Evolutionary conservation across 305 asterid species (phyloP), one percentile per base, ranked within the genome.

Genomic region (Solanum aculeatissimum): DNA sequence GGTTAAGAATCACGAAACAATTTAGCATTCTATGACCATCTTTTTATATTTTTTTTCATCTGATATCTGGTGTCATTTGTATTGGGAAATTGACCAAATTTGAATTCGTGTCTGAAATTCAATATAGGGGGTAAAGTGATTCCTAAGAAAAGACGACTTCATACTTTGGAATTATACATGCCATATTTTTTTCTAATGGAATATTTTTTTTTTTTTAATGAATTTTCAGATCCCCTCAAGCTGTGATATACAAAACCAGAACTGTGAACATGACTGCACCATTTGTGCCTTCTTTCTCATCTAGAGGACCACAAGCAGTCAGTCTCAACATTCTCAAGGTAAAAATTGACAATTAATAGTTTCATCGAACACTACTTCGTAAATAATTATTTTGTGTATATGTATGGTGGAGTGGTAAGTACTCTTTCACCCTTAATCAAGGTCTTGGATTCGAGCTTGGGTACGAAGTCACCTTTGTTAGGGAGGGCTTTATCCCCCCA

Each of bases 241-340:
- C 95, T 15, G 87, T 88, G 1, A 89, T 96, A 87, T 82, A 85
- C 87, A 92, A 87, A 85, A 82, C 99, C n/a, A 86, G 49, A 71
- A 68, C 88, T 2, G 86, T 86, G 4, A 80, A 86, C 8, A 83
- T 45, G 13, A 62, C 66, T 9, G 95, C 93, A 21, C 93, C 97
- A 9, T 65, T 83, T 32, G 42, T 93, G 32, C 94, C 94, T 87
- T 87, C 96, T 1, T 96, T 95, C 62, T 96, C 99, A n/a, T 90
- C 98, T 4, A 89, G 98, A 89, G 99, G 99, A 23, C 98, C 99
- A 40, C 97, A 93, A 51, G 3, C 23, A 6, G 2, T 90, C 63
- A 80, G 88, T 66, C 87, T 66, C 58, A 85, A 91, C 89, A 87
- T 96, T 83, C 98, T 96, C 89, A 96, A 96, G 95, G 98, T 94